These are phyloP conservation scores for Dendrobium nobile DNA, from an alignment of 106 monocot species.

Conservation along the genomic window DNA sequence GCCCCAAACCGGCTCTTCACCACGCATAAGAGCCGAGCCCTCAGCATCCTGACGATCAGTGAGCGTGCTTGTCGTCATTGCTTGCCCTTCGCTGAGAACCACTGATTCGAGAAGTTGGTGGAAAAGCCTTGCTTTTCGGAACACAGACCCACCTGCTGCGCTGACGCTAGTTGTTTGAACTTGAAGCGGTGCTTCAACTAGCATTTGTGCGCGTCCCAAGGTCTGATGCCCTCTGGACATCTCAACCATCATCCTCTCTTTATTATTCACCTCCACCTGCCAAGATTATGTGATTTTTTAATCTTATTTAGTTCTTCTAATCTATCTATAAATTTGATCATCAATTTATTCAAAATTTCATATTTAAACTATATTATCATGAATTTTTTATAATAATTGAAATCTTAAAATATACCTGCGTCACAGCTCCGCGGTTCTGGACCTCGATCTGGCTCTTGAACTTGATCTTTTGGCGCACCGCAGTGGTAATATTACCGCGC, in stretches of 20 bases:
- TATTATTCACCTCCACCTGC: conserved; percentile 14
- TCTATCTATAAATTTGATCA: not conserved
- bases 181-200: conserved; percentile 18
- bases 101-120: conserved; percentile 27
- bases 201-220: conserved; percentile 11
- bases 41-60: conserved; percentile 27
- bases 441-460: conserved; percentile 36
- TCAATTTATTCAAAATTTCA: no score
- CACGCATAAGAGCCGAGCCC: conserved; percentile 23
- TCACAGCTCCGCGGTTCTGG: conserved; percentile 24
- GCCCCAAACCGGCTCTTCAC: conserved; percentile 19
- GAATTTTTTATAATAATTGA: no score
- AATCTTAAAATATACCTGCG: not conserved
- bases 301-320: not conserved
- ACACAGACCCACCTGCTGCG: conserved; percentile 15
- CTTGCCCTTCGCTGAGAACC: conserved; percentile 6
- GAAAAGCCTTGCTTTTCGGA: conserved; percentile 23
- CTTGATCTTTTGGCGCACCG: conserved; percentile 20
- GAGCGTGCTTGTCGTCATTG: conserved; percentile 13
- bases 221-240: conserved; percentile 3
- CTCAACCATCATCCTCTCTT: conserved; percentile 12
- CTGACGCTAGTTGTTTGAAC: conserved; percentile 6
- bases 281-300: not conserved
- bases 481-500: conserved; percentile 31
- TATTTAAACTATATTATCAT: no score